Evolutionary conservation across 768 basidiomycete genomes (phyloP).

Genomic region (Pleurotus tuber-regium): DNA sequence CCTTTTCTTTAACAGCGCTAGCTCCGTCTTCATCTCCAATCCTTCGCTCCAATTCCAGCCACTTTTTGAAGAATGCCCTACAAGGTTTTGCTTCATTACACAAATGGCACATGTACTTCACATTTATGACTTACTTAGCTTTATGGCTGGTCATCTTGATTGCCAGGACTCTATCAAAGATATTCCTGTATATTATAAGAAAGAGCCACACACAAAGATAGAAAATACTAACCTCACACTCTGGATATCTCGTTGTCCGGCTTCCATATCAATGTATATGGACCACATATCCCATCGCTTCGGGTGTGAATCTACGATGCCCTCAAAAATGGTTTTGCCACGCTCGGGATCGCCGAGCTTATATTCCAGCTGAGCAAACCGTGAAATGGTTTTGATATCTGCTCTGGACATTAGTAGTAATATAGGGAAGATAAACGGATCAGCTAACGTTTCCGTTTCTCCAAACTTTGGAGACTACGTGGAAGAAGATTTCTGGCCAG

Average conservation of each 20-base stretch:
- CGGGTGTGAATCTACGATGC: conserved; percentile 92
- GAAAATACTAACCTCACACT: conserved; percentile 58
- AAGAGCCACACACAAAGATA: background rate
- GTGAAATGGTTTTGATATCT: conserved; percentile 96
- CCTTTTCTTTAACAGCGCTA: conserved; percentile 79
- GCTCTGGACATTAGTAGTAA: background rate
- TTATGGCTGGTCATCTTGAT: conserved; percentile 93
- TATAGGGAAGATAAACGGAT: background rate
- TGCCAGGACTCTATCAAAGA: conserved; percentile 83
- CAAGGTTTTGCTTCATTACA: background rate
- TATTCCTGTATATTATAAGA: conserved; percentile 48
- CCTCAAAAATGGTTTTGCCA: conserved; percentile 94
- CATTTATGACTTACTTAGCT: conserved; percentile 69
- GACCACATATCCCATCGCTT: conserved; percentile 97
- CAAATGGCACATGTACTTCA: background rate
- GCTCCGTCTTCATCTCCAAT: conserved; percentile 87
- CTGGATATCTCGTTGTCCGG: conserved; percentile 74
- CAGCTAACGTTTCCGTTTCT: conserved; percentile 87
- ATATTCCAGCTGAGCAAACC: conserved; percentile 95
- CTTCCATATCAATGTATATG: conserved; percentile 96
- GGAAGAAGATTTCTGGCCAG: conserved; percentile 84
- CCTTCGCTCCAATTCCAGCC: conserved; percentile 84
- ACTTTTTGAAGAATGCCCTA: conserved; percentile 97
- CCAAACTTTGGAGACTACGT: conserved; percentile 84
- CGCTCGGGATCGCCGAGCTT: conserved; percentile 92